These are phyloP conservation scores for Nemania bipapillata DNA, from an alignment of 2,329 filamentous ascomycete genomes.

Conservation along the genomic window DNA sequence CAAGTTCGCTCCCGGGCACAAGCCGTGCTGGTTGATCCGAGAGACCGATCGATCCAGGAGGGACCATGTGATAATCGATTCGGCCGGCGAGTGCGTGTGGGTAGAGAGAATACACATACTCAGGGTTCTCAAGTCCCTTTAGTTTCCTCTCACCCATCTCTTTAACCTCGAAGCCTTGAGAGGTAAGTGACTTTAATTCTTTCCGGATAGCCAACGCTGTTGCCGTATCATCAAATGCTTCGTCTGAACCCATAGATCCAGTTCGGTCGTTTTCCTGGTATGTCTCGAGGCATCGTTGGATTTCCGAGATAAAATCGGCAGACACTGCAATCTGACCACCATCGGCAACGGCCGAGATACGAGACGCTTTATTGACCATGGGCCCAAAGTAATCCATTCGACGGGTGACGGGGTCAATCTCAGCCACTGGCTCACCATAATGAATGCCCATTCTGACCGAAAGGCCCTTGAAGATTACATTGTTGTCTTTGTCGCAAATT, in stretches of 20 bases:
- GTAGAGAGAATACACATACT: constrained; percentile 94
- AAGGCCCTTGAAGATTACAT: constrained; percentile 89
- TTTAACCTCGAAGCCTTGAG: constrained; percentile 95
- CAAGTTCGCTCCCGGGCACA: constrained; percentile 72
- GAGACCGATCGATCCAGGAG: constrained; percentile 53
- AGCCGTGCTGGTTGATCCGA: constrained; percentile 70
- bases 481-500: constrained; percentile 82
- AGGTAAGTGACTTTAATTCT: constrained; percentile 86
- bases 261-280: constrained; percentile 85
- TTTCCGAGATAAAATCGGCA: constrained; percentile 95
- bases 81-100: constrained; percentile 87
- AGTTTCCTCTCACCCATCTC: constrained; percentile 94
- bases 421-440: constrained; percentile 92
- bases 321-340: constrained; percentile 97
- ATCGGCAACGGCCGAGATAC: constrained; percentile 93
- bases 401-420: constrained; percentile 93
- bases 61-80: constrained; percentile 72
- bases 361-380: constrained; percentile 97
- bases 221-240: constrained; percentile 78
- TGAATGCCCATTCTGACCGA: constrained; percentile 98
- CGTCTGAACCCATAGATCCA: constrained; percentile 75
- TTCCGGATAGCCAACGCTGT: constrained; percentile 82
- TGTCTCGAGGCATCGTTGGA: constrained; percentile 87
- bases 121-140: constrained; percentile 96
- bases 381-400: constrained; percentile 99